Percentiles rank a stretch among this genome's conserved stretches.
Evolutionary conservation across 345 rosid genomes (phyloP).

Genomic region (Gossypium stocksii): DNA sequence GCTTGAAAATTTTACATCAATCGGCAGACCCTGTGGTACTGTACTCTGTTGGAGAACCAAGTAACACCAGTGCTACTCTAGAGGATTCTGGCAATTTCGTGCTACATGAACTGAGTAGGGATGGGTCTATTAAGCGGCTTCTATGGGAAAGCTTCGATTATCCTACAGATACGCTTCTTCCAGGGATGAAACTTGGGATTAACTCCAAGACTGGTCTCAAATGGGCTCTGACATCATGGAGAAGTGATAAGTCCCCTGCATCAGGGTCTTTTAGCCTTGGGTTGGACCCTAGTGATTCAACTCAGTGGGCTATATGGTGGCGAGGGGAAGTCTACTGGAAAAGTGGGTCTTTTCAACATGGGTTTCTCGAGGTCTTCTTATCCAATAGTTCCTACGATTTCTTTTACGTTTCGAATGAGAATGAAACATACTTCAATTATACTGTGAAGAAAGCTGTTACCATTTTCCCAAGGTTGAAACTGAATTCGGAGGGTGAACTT

Average conservation of each 20-base stretch:
- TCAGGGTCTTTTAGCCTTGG: not conserved
- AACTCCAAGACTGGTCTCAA: not conserved
- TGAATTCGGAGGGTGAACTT: conserved; percentile 10
- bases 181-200: not conserved
- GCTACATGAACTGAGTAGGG: not conserved
- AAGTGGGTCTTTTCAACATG: not conserved
- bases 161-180: not conserved
- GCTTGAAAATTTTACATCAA: not conserved
- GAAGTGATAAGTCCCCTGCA: not conserved
- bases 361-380: not conserved
- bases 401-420: not conserved
- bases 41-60: not conserved
- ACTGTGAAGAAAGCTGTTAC: not conserved
- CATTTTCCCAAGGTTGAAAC: conserved; percentile 5
- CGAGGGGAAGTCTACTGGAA: not conserved
- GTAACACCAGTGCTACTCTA: not conserved
- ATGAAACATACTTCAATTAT: not conserved
- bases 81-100: not conserved
- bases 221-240: not conserved
- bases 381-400: not conserved
- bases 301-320: not conserved
- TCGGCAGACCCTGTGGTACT: not conserved
- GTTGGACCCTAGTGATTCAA: not conserved
- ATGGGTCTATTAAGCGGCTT: not conserved
- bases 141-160: not conserved